Percentiles rank a stretch among this genome's conserved stretches.
These are phyloP conservation scores for Lachancea waltii DNA, from an alignment of 805 yeast species.

Conservation along the genomic window DNA sequence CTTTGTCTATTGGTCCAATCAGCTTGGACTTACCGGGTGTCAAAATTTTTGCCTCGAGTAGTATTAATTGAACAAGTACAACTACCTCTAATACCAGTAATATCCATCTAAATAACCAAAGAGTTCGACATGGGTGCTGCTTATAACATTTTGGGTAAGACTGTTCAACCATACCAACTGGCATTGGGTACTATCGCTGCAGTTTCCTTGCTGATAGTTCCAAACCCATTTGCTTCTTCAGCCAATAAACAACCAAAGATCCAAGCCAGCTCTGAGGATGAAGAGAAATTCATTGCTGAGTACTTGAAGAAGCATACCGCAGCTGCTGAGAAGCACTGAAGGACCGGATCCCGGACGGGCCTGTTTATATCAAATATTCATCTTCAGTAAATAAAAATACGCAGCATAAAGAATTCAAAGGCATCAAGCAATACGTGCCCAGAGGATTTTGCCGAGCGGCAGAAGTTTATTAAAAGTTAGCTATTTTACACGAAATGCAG, in stretches of 20 bases:
- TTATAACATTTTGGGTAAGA: slow-evolving; percentile 71
- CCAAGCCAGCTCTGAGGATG: slow-evolving; percentile 77
- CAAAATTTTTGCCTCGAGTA: slow-evolving; percentile 1
- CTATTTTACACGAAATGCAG: slow-evolving; percentile 1
- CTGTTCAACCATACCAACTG: slow-evolving; percentile 66
- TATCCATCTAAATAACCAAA: not conserved
- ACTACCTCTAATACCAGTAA: not conserved
- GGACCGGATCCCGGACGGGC: slow-evolving; percentile 1
- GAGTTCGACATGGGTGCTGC: slow-evolving; percentile 60
- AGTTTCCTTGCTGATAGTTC: slow-evolving; percentile 54
- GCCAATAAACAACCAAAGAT: slow-evolving; percentile 60
- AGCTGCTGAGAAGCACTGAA: slow-evolving; percentile 25
- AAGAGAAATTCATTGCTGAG: slow-evolving; percentile 77
- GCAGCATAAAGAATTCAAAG: too few relatives aligned
- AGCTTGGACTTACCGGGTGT: not conserved
- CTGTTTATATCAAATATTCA: slow-evolving; percentile 2
- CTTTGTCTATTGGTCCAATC: not conserved
- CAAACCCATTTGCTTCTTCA: slow-evolving; percentile 59
- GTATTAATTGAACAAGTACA: not conserved
- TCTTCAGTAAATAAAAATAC: not conserved
- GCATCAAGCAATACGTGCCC: too few relatives aligned
- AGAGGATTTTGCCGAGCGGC: too few relatives aligned
- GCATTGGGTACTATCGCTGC: slow-evolving; percentile 54
- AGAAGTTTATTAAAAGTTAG: not conserved
- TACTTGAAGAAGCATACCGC: slow-evolving; percentile 45